phyloP scores from a whole-genome alignment of 2,329 filamentous ascomycete species.

The Cercospora janseana region DNA sequence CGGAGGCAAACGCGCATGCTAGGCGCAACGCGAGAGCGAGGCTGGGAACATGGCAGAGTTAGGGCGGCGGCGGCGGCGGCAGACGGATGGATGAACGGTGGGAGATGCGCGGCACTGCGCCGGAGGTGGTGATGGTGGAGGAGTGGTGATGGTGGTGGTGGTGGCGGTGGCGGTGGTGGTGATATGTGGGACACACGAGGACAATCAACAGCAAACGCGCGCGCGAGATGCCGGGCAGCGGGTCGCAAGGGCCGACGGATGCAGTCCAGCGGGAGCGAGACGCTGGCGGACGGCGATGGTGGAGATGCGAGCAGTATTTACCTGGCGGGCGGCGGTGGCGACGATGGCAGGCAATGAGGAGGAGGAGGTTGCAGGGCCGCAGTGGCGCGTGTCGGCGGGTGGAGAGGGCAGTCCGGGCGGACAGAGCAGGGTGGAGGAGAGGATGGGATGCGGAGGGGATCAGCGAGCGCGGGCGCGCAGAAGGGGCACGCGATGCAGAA shows the following conservation, averaged over 20 bases:
- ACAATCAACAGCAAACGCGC: slow-evolving; percentile 9
- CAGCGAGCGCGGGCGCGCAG: background rate
- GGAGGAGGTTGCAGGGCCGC: background rate
- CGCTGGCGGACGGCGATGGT: background rate
- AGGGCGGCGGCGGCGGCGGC: background rate
- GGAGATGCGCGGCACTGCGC: no score
- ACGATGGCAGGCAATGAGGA: background rate
- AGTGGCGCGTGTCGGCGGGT: background rate
- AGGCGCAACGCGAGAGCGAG: slow-evolving; percentile 6
- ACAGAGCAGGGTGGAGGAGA: slow-evolving; percentile 7
- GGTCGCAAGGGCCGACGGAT: no score
- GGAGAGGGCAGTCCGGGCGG: background rate
- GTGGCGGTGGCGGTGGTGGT: background rate
- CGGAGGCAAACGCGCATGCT: slow-evolving; percentile 18
- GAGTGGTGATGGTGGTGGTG: background rate
- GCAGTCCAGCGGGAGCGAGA: background rate
- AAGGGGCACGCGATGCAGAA: background rate
- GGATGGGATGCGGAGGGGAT: background rate
- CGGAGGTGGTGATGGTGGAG: no score
- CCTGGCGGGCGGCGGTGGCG: background rate
- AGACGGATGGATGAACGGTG: background rate
- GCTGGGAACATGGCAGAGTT: slow-evolving; percentile 13
- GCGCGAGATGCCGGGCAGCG: no score
- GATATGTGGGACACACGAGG: slow-evolving; percentile 4
- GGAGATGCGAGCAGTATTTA: slow-evolving; percentile 6